phyloP scores from a whole-genome alignment of 2,329 filamentous ascomycete genomes.

The Fonsecaea nubica region DNA sequence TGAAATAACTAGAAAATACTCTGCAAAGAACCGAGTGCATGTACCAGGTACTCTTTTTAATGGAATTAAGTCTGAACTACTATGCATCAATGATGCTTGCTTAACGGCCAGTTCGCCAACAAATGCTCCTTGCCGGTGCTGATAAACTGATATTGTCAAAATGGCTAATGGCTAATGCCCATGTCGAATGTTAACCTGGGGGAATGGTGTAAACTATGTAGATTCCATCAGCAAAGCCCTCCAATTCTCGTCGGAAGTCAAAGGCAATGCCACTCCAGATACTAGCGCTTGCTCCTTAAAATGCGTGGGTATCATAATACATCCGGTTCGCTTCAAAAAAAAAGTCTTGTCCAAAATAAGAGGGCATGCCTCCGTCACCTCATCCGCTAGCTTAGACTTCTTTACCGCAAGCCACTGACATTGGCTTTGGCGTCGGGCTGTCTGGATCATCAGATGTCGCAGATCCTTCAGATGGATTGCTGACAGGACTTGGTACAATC shows the following conservation, averaged over 20 bases:
- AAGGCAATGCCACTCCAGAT: conserved; percentile 9
- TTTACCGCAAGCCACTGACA: conserved; percentile 20
- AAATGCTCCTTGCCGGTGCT: conserved; percentile 1
- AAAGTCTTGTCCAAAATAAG: conserved; percentile 23
- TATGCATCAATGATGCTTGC: conserved; percentile 4
- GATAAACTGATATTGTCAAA: conserved; percentile 11
- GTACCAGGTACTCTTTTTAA: not conserved
- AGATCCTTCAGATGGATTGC: conserved; percentile 24
- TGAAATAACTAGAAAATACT: conserved; percentile 42
- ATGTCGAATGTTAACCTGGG: conserved; percentile 16
- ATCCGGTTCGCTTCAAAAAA: conserved; percentile 23
- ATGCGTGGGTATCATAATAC: conserved; percentile 38
- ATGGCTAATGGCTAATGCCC: conserved; percentile 16
- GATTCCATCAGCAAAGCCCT: not conserved
- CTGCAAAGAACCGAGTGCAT: too few relatives aligned
- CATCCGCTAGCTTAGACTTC: conserved; percentile 6
- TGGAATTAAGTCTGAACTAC: not conserved
- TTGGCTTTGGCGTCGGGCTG: conserved; percentile 25
- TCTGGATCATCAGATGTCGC: conserved; percentile 13
- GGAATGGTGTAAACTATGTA: not conserved
- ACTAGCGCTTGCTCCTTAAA: conserved; percentile 25
- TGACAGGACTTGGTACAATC: conserved; percentile 27
- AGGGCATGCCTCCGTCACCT: not conserved
- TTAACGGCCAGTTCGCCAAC: not conserved
- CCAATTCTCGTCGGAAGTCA: not conserved